Evolutionary conservation across 257 asterid species (phyloP), one percentile per base, ranked within the genome.

Genomic region (Solanum clarkiae): DNA sequence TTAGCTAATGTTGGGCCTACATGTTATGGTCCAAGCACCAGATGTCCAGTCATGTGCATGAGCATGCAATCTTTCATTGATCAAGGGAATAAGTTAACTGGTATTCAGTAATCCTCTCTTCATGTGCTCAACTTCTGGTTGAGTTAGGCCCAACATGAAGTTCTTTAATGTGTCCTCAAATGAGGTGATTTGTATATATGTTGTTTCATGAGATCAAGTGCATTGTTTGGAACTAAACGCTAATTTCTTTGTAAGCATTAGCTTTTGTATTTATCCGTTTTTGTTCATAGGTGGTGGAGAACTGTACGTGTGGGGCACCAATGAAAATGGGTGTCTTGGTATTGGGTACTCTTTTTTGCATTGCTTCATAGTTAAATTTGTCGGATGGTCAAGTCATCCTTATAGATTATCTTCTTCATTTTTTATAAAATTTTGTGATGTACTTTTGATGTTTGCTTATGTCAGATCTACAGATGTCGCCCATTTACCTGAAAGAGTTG

Each of bases 291-390:
- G 91, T 89, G 94, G 96, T 77, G 98, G 99, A 85, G 98, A 93
- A 84, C 90, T 96, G 84, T 95, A 92, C 90, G 86, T 97, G 49
- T 97, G 98, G 97, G 99, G 99, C 87, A 89, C 99, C 82, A 97
- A 97, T 84, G 98, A 97, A 91, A 94, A 94, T 86, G 99, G 98
- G 17, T 97, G 99, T 86, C 99, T 97, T 82, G 98, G 99, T 83
- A 95, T 89, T 13, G 98, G 99, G 99, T 96, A 93, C 89, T 86
- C 68, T 69, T 22, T 40, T 77, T 77, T 77, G 49, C 82, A 77
- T 77, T 77, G 16, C 82, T 77, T 51, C 65, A 17, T 77, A 77
- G 82, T 75, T 26, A 49, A 77, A 77, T 77, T 77, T 77, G 60
- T 26, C 53, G 82, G 47, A 68, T 85, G 65, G 49, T 65, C 22